phyloP scores from a whole-genome alignment of 2,329 filamentous ascomycete species.

The Colletotrichum sp. region DNA sequence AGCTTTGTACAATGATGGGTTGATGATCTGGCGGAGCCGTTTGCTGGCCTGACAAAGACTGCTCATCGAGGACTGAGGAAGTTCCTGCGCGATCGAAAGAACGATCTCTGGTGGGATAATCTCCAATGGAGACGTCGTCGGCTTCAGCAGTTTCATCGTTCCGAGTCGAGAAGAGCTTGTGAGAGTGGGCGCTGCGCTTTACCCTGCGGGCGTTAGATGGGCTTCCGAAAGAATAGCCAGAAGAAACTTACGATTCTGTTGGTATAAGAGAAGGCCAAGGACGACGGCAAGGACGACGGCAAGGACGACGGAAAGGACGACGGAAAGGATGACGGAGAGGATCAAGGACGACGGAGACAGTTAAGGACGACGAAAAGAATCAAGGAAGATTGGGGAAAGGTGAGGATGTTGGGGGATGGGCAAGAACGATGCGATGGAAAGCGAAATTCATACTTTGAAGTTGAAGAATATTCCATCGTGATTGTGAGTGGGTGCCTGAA shows the following conservation, averaged over 20 bases:
- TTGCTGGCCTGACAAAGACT: neutral
- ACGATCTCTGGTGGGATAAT: neutral
- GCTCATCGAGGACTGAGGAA: neutral
- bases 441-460: accelerated
- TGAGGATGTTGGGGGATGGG: neutral
- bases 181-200: no score
- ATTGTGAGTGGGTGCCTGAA: neutral
- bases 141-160: accelerated
- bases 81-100: accelerated
- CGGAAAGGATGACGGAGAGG: neutral
- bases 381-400: neutral
- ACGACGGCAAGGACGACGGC: neutral
- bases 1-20: neutral
- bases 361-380: neutral
- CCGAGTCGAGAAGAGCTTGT: neutral
- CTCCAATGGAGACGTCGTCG: neutral
- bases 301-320: neutral
- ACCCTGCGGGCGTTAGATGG: no score
- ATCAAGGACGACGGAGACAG: neutral
- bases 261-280: neutral
- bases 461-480: neutral
- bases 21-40: neutral
- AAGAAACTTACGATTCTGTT: neutral
- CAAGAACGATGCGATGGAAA: neutral
- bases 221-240: neutral